Evolutionary conservation across 75 land plant genomes (phyloP), one percentile per base, ranked within the genome.

Genomic region (Sequoia sempervirens): DNA sequence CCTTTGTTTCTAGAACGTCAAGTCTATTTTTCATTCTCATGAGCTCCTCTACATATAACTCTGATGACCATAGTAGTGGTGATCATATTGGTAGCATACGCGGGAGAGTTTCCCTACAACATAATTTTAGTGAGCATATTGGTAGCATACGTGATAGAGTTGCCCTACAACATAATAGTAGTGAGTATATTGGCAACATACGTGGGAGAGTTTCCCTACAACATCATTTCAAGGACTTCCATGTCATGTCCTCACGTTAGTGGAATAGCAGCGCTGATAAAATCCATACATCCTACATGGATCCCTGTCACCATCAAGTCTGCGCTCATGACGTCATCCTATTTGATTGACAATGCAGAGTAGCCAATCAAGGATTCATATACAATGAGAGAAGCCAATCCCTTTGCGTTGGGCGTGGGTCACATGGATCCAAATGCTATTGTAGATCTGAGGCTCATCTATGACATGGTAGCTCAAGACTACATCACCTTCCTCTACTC

Each of bases 401-500:
- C 94, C 13, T 91, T 89, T 82, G 94, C 86, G 82, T 69, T 87
- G 46, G 97, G 95, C n/a, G 88, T 93, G 12, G 97, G 95, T 5
- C 94, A 92, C 76, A 92, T 91, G 28, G 84, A 92, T 85, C 93
- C 93, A 10, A 68, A 81, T 1, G 32, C 78, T 26, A 95, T 94
- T 4, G 83, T 90, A 8, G 88, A 93, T 79, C 97, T 95, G 0
- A 93, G 97, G 5, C 92, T 95, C 15, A 92, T 95, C n/a, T 95
- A 95, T 70, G 97, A 95, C 75, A 45, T 91, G 37, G 78, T 43
- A 3, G 84, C 56, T 20, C 14, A 89, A 4, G 94, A 95, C 81
- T 95, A 95, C 84, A 73, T 95, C 46, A 84, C 82, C 79, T 92
- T 95, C 90, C 90, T 95, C 45, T 95, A 95, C 79, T 90, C 89